Base-by-base conservation (phyloP, 495 filamentous ascomycete genomes). In the Tetracladium setigerum region DNA sequence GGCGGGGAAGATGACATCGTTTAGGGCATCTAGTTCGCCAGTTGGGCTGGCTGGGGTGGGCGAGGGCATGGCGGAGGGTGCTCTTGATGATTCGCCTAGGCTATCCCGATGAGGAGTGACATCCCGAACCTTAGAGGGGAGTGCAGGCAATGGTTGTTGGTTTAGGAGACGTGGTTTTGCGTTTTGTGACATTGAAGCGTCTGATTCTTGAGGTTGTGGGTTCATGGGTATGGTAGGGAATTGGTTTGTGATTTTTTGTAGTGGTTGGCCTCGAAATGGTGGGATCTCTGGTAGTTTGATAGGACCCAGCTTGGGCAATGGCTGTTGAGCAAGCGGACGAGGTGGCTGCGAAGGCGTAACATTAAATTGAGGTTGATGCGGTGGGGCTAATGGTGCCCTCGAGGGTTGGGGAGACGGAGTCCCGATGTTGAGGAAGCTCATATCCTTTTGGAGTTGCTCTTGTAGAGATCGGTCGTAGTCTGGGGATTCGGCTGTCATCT, bases 1-100 rank as follows among this genome's bases (percentile, higher is more conserved):
- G 5, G 92, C 94, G 2, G 92, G 92, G 41, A 96, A 74, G 43
- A 98, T 83, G 37, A 98, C 89, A 48, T 86, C 53, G 36, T 60
- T 56, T n/a, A 60, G 32, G 31, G 57, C 54, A 48, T 51, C 62
- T 30, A 58, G 50, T 38, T 57, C 52, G 43, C 52, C 53, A 32
- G 41, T 63, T 41, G 48, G 54, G 24, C 49, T 55, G 7, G 47
- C 34, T 17, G 59, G 52, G 5, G 55, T 46, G 14, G 57, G 54
- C 10, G 59, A 48, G 2, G 56, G 59, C 55, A 59, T 57, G 41
- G 58, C 44, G 18, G 44, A 50, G 19, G 58, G 55, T 48, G 59
- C 30, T 42, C 53, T 52, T 49, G 60, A 46, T 33, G 52, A 48
- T n/a, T 53, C 47, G 4, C 38, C 37, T 12, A 57, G 19, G 30